phyloP scores from a whole-genome alignment of 768 basidiomycete species.

The Tylopilus sp. region DNA sequence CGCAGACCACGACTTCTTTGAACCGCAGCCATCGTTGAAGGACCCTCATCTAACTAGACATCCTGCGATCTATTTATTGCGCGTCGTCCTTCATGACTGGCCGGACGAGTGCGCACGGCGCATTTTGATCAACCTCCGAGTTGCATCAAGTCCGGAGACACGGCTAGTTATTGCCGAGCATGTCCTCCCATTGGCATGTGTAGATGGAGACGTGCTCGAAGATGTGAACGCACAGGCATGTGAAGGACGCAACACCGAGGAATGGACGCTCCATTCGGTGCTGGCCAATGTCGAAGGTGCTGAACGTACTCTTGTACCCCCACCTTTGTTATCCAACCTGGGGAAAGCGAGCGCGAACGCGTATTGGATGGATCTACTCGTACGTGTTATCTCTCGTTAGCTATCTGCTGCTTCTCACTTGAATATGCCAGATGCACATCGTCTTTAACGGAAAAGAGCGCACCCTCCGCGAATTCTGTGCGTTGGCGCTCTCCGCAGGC shows the following conservation, averaged over 20 bases:
- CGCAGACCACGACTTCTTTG: slow-evolving; percentile 74
- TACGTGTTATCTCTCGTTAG: slow-evolving; percentile 24
- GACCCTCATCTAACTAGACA: slow-evolving; percentile 27
- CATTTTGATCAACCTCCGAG: slow-evolving; percentile 45
- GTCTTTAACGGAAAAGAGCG: slow-evolving; percentile 69
- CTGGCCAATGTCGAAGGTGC: slow-evolving; percentile 49
- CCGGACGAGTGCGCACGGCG: slow-evolving; percentile 52
- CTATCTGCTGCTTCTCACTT: neutral
- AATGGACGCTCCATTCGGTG: slow-evolving; percentile 29
- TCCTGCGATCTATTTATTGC: slow-evolving; percentile 65
- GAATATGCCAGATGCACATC: slow-evolving; percentile 58
- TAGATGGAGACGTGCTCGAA: slow-evolving; percentile 37
- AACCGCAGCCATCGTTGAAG: slow-evolving; percentile 47
- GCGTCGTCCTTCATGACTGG: slow-evolving; percentile 79
- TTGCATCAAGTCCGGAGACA: slow-evolving; percentile 40
- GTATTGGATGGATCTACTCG: slow-evolving; percentile 70
- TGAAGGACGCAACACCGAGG: slow-evolving; percentile 2
- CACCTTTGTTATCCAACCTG: slow-evolving; percentile 67
- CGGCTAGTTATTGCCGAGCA: slow-evolving; percentile 70
- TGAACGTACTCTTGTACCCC: slow-evolving; percentile 49
- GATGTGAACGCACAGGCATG: slow-evolving; percentile 4
- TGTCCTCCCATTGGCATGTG: slow-evolving; percentile 65
- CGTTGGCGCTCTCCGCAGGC: slow-evolving; percentile 51
- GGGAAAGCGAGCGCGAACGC: slow-evolving; percentile 66
- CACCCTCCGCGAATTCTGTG: slow-evolving; percentile 60